Base-by-base conservation (phyloP, 2,329 filamentous ascomycete species). In the Tolypocladium tundrense region DNA sequence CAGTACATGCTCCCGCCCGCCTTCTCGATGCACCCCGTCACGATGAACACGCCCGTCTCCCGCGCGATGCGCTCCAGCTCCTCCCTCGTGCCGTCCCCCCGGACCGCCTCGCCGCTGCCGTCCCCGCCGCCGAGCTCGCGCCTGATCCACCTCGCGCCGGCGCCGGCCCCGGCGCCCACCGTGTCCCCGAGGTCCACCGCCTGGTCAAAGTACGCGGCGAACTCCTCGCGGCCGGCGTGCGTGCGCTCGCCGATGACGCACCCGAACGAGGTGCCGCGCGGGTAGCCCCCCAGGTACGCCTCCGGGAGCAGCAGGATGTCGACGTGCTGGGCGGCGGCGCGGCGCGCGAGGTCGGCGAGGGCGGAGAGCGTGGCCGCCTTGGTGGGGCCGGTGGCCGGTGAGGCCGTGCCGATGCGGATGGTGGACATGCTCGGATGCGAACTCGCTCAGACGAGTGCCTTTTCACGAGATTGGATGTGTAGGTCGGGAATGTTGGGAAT, bases 211-310 rank as follows among this genome's bases (percentile, higher is more conserved):
- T 96, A 96, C 4, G 80, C 75, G 11, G 92, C 79, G 69, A 87
- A 97, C 66, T 95, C 90, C 33, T 96, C 90, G 21, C 91, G 82
- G 5, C 91, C 92, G 54, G 79, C 76, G 3, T 80, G 76, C 0
- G 81, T 79, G 42, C 92, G 85, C 19, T 80, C 78, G 4, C 92
- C 92, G 7, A 96, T 79, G 1, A 82, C 79, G 53, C 85, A 85
- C 5, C 91, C 91, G 67, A 96, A 96, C 55, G 78, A 77, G 61
- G 86, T 87, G 21, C 88, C 91, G 13, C 92, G 87, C 21, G 93
- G 93, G 69, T 97, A 97, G 1, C 92, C 93, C 53, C 93, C 93
- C 1, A 97, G 80, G 69, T 91, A 96, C 27, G 92, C 92, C 76
- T 97, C 92, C 0, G 93, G 93, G 60, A 97, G 92, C 56, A 97